Conservation (phyloP, 331 rosid species). For the Saraca asoca region DNA sequence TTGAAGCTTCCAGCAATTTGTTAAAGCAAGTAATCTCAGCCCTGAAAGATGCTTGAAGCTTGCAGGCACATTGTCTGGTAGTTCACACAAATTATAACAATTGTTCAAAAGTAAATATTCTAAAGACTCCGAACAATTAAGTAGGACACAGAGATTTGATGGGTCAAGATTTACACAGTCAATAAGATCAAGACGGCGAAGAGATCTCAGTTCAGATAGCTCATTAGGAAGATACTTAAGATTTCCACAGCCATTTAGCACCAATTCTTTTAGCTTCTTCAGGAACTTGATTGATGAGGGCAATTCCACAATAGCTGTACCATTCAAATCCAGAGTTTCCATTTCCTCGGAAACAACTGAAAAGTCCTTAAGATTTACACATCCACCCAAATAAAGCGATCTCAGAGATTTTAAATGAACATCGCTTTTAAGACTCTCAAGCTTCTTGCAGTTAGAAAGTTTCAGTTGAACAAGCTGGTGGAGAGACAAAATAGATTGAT, state of each 20-base stretch:
- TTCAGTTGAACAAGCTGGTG: no score
- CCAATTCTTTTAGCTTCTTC: neutral
- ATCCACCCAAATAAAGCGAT: neutral
- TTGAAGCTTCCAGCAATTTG: conserved; percentile 5
- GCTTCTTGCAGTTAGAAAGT: neutral
- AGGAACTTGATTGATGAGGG: neutral
- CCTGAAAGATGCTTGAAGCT: conserved; percentile 9
- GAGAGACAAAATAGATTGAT: no score
- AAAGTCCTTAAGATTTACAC: neutral
- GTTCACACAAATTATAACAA: neutral
- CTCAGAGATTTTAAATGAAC: conserved; percentile 10
- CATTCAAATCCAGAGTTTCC: neutral
- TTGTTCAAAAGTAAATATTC: neutral
- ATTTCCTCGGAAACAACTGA: neutral
- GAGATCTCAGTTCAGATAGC: neutral
- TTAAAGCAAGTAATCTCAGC: neutral
- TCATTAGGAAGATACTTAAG: neutral
- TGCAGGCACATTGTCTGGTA: conserved; percentile 7
- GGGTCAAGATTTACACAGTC: neutral
- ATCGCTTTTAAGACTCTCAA: neutral
- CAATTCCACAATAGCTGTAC: neutral
- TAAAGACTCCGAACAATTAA: neutral
- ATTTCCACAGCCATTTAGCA: neutral
- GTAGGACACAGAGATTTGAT: neutral
- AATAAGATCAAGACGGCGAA: neutral